Evolutionary conservation across 805 yeast genomes (phyloP), one percentile per base, ranked within the genome.

Genomic region (Saccharomycopsis sp.): DNA sequence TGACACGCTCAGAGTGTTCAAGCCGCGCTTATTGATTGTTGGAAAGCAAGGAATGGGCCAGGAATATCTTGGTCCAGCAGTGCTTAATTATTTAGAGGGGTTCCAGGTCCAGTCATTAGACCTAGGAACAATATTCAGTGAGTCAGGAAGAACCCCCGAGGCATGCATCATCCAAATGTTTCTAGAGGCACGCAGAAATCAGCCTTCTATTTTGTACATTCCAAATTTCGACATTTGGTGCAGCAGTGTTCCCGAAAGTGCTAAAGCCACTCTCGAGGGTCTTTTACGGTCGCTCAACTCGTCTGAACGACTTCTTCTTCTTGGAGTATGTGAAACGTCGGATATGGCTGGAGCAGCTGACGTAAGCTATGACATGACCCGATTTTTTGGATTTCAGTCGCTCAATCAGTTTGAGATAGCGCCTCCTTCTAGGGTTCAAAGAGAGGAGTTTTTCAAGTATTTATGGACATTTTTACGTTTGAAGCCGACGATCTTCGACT

Each of bases 91-190:
- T 64, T 73, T 94, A 55, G 99, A 94, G 72, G 96, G 97, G 0
- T 89, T 86, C 66, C 93, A 90, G 67, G 85, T 90, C 14, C 97
- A 94, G 69, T 81, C 87, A 0, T 75, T 94, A 49, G 99, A 94
- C 68, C 73, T 94, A 58, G 87, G 91, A 1, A 78, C 85, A 5
- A 68, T 94, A 57, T 83, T 84, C 62, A 83, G 90, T 14, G 97
- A 93, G 65, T 77, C 93, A 5, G 82, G 90, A 0, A 75, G 89
- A 65, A 82, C 96, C 0, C 85, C 93, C 1, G 99, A 94, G 69
- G 86, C 89, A 67, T 79, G 87, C 0, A 78, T 91, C 20, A 88
- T 93, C 29, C 97, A 89, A 68, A 78, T 87, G 47, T 86, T 94
- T 66, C 76, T 87, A 22, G 99, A 94, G 71, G 94, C 96, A 3